phyloP scores from a whole-genome alignment of 768 basidiomycete genomes.

The Leccinum imitatum region DNA sequence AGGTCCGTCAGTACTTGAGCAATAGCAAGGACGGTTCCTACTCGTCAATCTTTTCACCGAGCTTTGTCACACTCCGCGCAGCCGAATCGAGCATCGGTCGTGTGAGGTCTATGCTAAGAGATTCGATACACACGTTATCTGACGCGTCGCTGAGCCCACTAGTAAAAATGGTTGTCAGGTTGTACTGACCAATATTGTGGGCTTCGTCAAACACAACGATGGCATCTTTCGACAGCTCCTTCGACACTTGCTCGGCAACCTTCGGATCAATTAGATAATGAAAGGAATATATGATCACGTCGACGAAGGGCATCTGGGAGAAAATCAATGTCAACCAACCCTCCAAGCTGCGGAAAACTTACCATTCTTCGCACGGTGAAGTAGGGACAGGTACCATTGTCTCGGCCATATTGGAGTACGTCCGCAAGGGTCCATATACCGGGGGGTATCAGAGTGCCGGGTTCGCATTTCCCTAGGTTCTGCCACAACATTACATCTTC shows the following conservation, averaged over 20 bases:
- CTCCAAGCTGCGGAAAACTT: slow-evolving; percentile 18
- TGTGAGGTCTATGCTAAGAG: slow-evolving; percentile 94
- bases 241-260: slow-evolving; percentile 98
- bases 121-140: slow-evolving; percentile 99
- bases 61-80: slow-evolving; percentile 77
- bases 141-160: slow-evolving; percentile 4
- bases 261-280: slow-evolving; percentile 99
- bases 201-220: slow-evolving; percentile 99
- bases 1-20: slow-evolving; percentile 6
- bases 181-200: slow-evolving; percentile 86
- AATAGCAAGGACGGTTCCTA: slow-evolving; percentile 37
- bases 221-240: slow-evolving; percentile 95
- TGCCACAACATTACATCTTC: slow-evolving; percentile 32
- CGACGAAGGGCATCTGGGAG: slow-evolving; percentile 91
- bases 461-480: slow-evolving; percentile 81
- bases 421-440: slow-evolving; percentile 96
- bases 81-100: slow-evolving; percentile 98
- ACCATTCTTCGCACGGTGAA: slow-evolving; percentile 97
- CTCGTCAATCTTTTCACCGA: slow-evolving; percentile 95
- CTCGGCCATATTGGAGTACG: slow-evolving; percentile 82
- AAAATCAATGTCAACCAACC: background rate
- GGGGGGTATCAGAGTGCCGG: slow-evolving; percentile 75
- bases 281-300: slow-evolving; percentile 98
- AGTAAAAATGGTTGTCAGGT: background rate
- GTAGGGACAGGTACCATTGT: slow-evolving; percentile 89